Conservation (phyloP, 2,329 filamentous ascomycete genomes). For the Reticulascus tulasneorum region DNA sequence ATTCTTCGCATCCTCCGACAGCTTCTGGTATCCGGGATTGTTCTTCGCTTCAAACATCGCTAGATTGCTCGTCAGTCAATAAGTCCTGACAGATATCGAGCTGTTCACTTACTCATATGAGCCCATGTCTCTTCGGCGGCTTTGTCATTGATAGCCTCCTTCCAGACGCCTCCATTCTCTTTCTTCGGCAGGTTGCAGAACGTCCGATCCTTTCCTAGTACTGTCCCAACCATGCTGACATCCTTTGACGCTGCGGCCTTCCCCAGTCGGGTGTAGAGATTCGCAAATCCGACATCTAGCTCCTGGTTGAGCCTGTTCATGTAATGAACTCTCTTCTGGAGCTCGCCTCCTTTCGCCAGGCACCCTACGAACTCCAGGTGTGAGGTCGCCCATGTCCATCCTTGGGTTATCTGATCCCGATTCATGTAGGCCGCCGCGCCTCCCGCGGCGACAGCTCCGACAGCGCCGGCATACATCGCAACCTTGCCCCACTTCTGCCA, state of each 20-base stretch:
- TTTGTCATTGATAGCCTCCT: slow-evolving; percentile 71
- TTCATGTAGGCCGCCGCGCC: slow-evolving; percentile 84
- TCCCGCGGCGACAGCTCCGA: slow-evolving; percentile 75
- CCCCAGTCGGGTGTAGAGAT: slow-evolving; percentile 83
- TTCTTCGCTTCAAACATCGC: slow-evolving; percentile 69
- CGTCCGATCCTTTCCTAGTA: slow-evolving; percentile 70
- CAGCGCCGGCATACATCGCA: slow-evolving; percentile 81
- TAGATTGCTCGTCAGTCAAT: slow-evolving; percentile 23
- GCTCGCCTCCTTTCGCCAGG: slow-evolving; percentile 76
- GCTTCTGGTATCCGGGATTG: slow-evolving; percentile 68
- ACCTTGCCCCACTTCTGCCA: slow-evolving; percentile 84
- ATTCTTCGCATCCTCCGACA: slow-evolving; percentile 62
- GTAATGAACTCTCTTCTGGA: slow-evolving; percentile 67
- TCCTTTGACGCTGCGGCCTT: slow-evolving; percentile 55
- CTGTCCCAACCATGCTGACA: slow-evolving; percentile 49
- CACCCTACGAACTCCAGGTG: slow-evolving; percentile 94
- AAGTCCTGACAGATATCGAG: no score
- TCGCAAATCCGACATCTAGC: slow-evolving; percentile 71
- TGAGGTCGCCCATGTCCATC: slow-evolving; percentile 78
- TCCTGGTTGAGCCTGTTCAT: slow-evolving; percentile 63
- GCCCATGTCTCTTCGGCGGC: slow-evolving; percentile 75
- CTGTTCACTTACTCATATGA: slow-evolving; percentile 63
- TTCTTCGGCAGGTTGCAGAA: slow-evolving; percentile 79
- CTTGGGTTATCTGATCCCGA: slow-evolving; percentile 71
- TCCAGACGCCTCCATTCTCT: slow-evolving; percentile 53